These are phyloP conservation scores for Raffaelea arxii DNA, from an alignment of 2,329 filamentous ascomycete genomes.

Conservation along the genomic window DNA sequence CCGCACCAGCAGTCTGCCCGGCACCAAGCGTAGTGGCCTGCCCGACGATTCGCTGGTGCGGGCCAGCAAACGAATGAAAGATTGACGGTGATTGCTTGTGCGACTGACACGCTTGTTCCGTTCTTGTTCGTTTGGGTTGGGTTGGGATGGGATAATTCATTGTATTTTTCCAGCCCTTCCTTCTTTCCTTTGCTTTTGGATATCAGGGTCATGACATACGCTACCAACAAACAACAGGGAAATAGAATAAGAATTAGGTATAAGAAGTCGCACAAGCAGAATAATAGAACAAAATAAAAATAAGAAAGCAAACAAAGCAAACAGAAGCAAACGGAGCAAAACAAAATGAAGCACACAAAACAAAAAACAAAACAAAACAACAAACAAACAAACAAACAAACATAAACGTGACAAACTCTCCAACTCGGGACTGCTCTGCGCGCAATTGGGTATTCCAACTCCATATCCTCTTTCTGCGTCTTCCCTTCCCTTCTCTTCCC, in stretches of 20 bases:
- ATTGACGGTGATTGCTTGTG: too few species aligned
- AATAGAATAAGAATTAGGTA: too few species aligned
- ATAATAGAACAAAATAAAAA: too few species aligned
- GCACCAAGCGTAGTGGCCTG: slow-evolving; percentile 79
- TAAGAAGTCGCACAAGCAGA: too few species aligned
- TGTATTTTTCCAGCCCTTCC: too few species aligned
- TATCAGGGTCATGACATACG: too few species aligned
- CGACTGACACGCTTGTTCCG: too few species aligned
- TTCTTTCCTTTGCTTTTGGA: too few species aligned
- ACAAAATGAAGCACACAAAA: slow-evolving; percentile 5
- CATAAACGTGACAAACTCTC: not conserved
- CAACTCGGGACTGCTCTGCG: not conserved
- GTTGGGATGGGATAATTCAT: too few species aligned
- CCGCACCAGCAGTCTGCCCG: slow-evolving; percentile 76
- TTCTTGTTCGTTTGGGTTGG: too few species aligned
- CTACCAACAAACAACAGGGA: too few species aligned
- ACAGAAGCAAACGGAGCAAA: not conserved
- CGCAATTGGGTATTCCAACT: not conserved
- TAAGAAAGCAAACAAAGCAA: not conserved
- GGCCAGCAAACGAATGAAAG: slow-evolving; percentile 53
- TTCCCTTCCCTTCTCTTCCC: not conserved
- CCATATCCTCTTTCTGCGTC: not conserved
- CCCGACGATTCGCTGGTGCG: slow-evolving; percentile 68
- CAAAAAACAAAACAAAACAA: slow-evolving; percentile 8
- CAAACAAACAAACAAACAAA: slow-evolving; percentile 9